Conservation (phyloP, 2,329 filamentous ascomycete genomes). For the Stylonectria norvegica region DNA sequence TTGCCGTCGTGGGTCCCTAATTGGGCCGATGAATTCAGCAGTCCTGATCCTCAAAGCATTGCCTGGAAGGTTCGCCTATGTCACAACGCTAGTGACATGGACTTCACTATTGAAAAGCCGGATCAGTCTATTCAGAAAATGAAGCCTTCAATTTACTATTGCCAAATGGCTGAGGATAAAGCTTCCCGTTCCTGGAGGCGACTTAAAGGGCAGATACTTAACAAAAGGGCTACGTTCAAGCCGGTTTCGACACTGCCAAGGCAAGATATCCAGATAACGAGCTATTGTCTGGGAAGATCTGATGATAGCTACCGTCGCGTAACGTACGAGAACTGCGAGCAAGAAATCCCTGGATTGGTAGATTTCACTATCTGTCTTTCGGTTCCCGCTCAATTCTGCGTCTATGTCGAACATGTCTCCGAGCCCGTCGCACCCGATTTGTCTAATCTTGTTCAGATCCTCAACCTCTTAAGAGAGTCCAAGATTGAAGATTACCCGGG, state of each 20-base stretch:
- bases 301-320: too few relatives aligned
- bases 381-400: constrained; percentile 10
- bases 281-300: too few relatives aligned
- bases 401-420: constrained; percentile 8
- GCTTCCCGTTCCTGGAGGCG: not conserved
- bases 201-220: constrained; percentile 2
- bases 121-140: not conserved
- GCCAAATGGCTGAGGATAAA: not conserved
- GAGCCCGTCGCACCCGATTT: constrained; percentile 13
- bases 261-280: not conserved
- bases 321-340: constrained; percentile 12
- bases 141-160: constrained; percentile 9
- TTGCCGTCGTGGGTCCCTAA: constrained; percentile 23
- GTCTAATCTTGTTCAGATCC: constrained; percentile 10
- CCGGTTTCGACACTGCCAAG: not conserved
- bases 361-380: constrained; percentile 12
- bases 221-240: not conserved
- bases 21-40: constrained; percentile 15
- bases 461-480: constrained; percentile 3
- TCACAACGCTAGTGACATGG: constrained; percentile 13
- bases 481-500: constrained; percentile 2
- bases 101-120: not conserved
- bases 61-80: constrained; percentile 19
- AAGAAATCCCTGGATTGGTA: not conserved
- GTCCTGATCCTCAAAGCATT: constrained; percentile 2